These are phyloP conservation scores for Boletus vinaceobasis DNA, from an alignment of 768 basidiomycete species.

Conservation along the genomic window DNA sequence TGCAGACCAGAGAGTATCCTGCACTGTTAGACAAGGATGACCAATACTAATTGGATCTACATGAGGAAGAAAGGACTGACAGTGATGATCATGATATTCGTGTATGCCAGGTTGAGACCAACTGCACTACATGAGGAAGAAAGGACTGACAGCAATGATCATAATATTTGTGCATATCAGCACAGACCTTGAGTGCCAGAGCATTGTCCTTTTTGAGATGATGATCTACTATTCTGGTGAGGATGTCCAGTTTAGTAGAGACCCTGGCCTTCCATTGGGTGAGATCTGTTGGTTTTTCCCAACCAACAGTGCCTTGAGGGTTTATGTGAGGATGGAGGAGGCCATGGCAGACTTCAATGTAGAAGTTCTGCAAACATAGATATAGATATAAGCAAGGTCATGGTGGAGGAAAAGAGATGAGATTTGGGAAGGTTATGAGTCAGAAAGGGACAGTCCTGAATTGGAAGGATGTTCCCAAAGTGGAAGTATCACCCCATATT, in stretches of 20 bases:
- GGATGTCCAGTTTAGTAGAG: background rate
- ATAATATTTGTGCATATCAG: no score
- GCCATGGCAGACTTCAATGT: background rate
- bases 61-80: background rate
- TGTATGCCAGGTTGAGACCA: conserved; percentile 2
- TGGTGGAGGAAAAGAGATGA: no score
- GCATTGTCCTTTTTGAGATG: background rate
- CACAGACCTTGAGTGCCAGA: background rate
- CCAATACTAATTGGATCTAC: no score
- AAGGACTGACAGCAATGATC: no score
- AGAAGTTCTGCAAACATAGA: background rate
- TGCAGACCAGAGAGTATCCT: conserved; percentile 2
- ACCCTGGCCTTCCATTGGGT: background rate
- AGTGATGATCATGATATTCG: conserved; percentile 7
- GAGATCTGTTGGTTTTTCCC: background rate
- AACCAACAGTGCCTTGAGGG: background rate
- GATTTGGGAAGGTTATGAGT: no score
- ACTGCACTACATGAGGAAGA: no score
- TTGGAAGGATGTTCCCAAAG: no score
- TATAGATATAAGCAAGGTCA: no score
- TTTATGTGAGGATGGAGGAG: conserved; percentile 1
- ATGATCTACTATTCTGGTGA: background rate
- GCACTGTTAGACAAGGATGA: background rate
- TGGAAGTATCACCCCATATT: no score
- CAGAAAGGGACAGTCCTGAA: no score